Evolutionary conservation across 2,329 filamentous ascomycete genomes (phyloP), one percentile per base, ranked within the genome.

Genomic region (Emmonsiellopsis sp.): DNA sequence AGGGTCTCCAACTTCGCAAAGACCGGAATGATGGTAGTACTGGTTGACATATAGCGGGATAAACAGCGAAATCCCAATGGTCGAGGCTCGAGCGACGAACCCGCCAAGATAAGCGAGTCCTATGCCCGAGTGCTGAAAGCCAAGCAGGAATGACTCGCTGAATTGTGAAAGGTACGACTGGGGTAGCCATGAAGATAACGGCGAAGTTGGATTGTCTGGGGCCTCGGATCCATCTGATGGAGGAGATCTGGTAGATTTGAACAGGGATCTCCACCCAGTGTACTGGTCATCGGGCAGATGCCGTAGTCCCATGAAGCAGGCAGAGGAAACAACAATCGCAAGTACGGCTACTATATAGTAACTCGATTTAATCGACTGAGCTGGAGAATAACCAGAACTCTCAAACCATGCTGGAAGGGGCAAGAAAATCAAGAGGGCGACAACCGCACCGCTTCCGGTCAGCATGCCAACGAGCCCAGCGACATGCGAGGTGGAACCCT

Each of bases 51-150:
- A 94, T 1, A 98, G 79, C 0, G 93, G 93, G 52, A 98, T 87
- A 72, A 97, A 98, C 5, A 97, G 80, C 0, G 89, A 94, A 59
- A 98, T 95, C 51, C 88, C 92, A 5, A 98, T 93, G 0, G 90
- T 95, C 0, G 91, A 96, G 7, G 93, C 91, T 53, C 93, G 84
- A 8, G 91, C 92, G 2, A 98, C 92, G 63, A 97, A 96, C 1
- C 93, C 93, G 57, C 92, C 93, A 0, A 97, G 74, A 64, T 97
- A 98, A 31, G 87, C 92, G 0, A 97, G 78, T 15, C 83, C 85
- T 57, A 98, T 95, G 61, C 86, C 81, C 8, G 83, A 78, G 65
- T 94, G 87, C 7, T 76, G 82, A 62, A 89, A 82, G 11, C 87
- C 91, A 9, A 95, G 78, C 6, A 82, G 61, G 61, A 91, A 67